A percentile compares a stretch with the other conserved stretches of the same genome.
Conservation (phyloP, 2,329 filamentous ascomycete species). For the Pseudopyricularia cyperi region DNA sequence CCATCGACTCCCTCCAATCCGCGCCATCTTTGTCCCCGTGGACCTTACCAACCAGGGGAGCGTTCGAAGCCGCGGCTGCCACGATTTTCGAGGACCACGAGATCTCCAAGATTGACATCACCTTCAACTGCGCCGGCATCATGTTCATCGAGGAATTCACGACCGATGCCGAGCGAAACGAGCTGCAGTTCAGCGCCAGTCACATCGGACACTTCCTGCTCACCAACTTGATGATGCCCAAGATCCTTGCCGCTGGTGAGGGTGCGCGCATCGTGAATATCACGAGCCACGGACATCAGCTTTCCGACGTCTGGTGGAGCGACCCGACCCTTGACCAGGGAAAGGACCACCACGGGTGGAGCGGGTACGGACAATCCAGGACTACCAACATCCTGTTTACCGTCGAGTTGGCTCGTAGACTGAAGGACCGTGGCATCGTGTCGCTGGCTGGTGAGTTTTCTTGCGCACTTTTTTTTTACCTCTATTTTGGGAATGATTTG, state of each 20-base stretch:
- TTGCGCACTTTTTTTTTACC: background rate
- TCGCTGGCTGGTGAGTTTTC: slow-evolving; percentile 6
- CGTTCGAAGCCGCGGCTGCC: slow-evolving; percentile 21
- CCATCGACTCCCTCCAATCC: slow-evolving; percentile 16
- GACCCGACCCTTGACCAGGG: slow-evolving; percentile 28
- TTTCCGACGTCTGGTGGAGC: slow-evolving; percentile 28
- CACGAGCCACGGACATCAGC: slow-evolving; percentile 24
- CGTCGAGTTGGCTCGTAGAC: slow-evolving; percentile 21
- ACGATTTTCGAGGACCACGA: slow-evolving; percentile 17
- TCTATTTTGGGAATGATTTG: background rate
- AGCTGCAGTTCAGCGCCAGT: slow-evolving; percentile 33
- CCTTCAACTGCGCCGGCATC: slow-evolving; percentile 27
- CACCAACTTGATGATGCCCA: slow-evolving; percentile 31
- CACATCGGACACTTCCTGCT: slow-evolving; percentile 36
- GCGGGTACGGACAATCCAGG: slow-evolving; percentile 37
- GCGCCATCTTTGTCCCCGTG: slow-evolving; percentile 14
- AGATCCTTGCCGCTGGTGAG: slow-evolving; percentile 20
- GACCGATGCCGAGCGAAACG: slow-evolving; percentile 23
- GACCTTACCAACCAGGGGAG: slow-evolving; percentile 22
- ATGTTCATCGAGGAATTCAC: slow-evolving; percentile 18
- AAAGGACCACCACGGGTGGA: slow-evolving; percentile 19
- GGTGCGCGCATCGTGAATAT: slow-evolving; percentile 26
- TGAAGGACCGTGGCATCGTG: slow-evolving; percentile 17
- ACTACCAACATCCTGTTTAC: slow-evolving; percentile 35
- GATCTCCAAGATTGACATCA: slow-evolving; percentile 18